Evolutionary conservation across 106 monocot species (phyloP), one percentile per base, ranked within the genome.

Genomic region (Posidonia australis): DNA sequence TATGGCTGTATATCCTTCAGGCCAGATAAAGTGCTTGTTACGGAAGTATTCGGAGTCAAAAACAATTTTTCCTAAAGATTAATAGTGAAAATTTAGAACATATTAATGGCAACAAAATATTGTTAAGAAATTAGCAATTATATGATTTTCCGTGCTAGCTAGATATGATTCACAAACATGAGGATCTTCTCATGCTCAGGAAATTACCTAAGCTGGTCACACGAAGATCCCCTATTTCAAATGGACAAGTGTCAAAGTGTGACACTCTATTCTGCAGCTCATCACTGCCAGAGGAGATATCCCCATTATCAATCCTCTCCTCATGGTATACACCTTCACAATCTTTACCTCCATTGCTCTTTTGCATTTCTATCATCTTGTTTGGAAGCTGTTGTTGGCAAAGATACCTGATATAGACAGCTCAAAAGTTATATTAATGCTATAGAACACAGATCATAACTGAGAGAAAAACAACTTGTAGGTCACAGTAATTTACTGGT

Each of bases 1-100:
- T 14, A 68, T 78, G 53, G 90, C 94, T 60, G 85, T 90, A 84
- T 96, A 96, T 32, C 94, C 94, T 84, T 78, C 84, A 55, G 94
- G 90, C 84, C 86, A 96, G 42, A 96, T 84, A 64, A 77, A 73
- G 57, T 80, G 67, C 72, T 86, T 90, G 51, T 66, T 80, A 68
- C 80, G 94, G 67, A 96, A 96, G 78, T 86, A 56, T 52, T 80
- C 73, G 19, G 90, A 96, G 66, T 96, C 78, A 70, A 51, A 79
- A 2, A 89, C 80, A 70, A 96, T 77, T 46, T 71, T 81, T 68
- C 94, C 94, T 96, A 77, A 25, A 77, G 54, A 7, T 46, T 25
- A 27, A 60, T 13, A 13, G 29, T 60, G 13, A 60, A 16, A 22
- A 66, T 27, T 19, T 52, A 32, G 31, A 31, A 28, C 18, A 31